Evolutionary conservation across 257 asterid genomes (phyloP).

Genomic region (Lithospermum erythrorhizon): DNA sequence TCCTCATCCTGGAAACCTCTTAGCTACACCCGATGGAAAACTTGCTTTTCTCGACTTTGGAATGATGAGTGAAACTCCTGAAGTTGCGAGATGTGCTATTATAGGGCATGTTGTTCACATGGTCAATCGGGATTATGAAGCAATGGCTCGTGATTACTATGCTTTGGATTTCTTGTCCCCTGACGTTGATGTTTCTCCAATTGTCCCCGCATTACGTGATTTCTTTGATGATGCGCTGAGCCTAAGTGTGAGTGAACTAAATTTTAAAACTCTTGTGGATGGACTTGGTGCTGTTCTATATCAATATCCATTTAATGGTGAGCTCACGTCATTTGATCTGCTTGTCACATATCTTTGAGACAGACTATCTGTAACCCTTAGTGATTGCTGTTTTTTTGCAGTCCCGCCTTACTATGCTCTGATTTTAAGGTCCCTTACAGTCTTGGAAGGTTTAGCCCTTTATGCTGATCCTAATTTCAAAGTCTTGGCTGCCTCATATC

Average conservation of each 20-base stretch:
- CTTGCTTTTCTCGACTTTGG: slow-evolving; percentile 99
- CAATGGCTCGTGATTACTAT: slow-evolving; percentile 99
- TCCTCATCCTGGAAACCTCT: slow-evolving; percentile 98
- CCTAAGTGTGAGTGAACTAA: slow-evolving; percentile 92
- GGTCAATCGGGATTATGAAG: slow-evolving; percentile 98
- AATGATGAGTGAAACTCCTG: slow-evolving; percentile 99
- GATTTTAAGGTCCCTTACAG: slow-evolving; percentile 97
- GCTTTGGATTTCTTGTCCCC: slow-evolving; percentile 85
- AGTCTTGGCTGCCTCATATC: slow-evolving; percentile 99
- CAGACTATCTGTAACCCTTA: slow-evolving; percentile 11
- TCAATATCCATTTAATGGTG: slow-evolving; percentile 89
- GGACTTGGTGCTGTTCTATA: slow-evolving; percentile 86
- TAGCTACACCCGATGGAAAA: slow-evolving; percentile 95
- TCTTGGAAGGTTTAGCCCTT: slow-evolving; percentile 95
- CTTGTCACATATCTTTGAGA: neutral
- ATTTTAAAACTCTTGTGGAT: slow-evolving; percentile 90
- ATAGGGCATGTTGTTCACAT: slow-evolving; percentile 98
- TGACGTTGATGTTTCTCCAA: slow-evolving; percentile 89
- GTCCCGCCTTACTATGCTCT: slow-evolving; percentile 97
- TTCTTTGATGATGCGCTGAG: slow-evolving; percentile 90
- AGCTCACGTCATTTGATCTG: slow-evolving; percentile 19
- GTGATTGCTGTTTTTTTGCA: slow-evolving; percentile 33
- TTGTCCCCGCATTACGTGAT: slow-evolving; percentile 73
- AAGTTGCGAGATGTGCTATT: slow-evolving; percentile 89
- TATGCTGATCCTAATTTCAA: slow-evolving; percentile 95